These are phyloP conservation scores for Lavandula angustifolia DNA, from an alignment of 257 asterid genomes.

Conservation along the genomic window DNA sequence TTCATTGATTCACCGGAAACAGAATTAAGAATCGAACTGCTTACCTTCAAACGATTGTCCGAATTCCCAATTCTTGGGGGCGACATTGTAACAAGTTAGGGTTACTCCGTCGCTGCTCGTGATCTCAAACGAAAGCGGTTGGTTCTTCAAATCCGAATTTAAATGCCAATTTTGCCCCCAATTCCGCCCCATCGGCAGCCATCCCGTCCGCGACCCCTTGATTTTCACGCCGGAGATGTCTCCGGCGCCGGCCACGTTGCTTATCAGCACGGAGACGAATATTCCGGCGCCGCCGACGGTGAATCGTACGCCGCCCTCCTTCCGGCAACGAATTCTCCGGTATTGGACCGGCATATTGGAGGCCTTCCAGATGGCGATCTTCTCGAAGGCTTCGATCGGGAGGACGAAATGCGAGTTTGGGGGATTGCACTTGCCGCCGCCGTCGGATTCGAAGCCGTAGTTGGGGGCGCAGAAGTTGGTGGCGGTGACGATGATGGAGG, in stretches of 20 bases:
- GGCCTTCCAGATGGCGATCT: slow-evolving; percentile 96
- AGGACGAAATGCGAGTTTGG: slow-evolving; percentile 93
- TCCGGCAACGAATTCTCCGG: slow-evolving; percentile 63
- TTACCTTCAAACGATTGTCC: slow-evolving; percentile 70
- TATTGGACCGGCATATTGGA: slow-evolving; percentile 87
- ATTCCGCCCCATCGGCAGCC: slow-evolving; percentile 75
- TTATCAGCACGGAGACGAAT: slow-evolving; percentile 59
- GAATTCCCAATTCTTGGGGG: slow-evolving; percentile 60
- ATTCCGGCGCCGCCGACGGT: slow-evolving; percentile 52
- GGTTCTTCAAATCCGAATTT: slow-evolving; percentile 55
- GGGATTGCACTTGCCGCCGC: slow-evolving; percentile 92
- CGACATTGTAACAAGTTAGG: slow-evolving; percentile 47
- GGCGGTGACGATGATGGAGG: slow-evolving; percentile 85
- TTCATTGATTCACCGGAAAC: neutral
- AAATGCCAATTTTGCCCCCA: slow-evolving; percentile 80
- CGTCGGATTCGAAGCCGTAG: slow-evolving; percentile 69
- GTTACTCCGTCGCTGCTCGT: slow-evolving; percentile 57
- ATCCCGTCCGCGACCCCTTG: slow-evolving; percentile 66
- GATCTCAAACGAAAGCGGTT: slow-evolving; percentile 64
- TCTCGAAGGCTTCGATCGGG: slow-evolving; percentile 87
- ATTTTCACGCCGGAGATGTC: slow-evolving; percentile 64
- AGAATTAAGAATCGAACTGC: slow-evolving; percentile 46
- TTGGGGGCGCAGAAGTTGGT: slow-evolving; percentile 97
- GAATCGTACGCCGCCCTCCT: slow-evolving; percentile 69
- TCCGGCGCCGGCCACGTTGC: slow-evolving; percentile 63